Percentiles rank a stretch among this genome's conserved stretches.
These are phyloP conservation scores for Megacollybia marginata DNA, from an alignment of 768 basidiomycete species.

Conservation along the genomic window DNA sequence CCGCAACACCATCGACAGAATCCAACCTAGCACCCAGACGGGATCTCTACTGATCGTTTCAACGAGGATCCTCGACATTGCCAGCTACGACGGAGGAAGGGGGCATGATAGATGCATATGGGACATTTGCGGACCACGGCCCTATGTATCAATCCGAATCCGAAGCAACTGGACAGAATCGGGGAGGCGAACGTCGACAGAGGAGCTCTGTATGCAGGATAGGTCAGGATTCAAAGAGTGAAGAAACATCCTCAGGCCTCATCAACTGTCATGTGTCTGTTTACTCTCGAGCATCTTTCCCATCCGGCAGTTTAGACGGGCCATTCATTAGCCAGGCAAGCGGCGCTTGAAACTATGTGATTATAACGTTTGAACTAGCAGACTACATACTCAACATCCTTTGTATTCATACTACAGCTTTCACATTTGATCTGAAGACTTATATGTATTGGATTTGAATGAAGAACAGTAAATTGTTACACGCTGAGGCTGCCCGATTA, in stretches of 20 bases:
- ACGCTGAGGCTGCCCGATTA: too few species aligned
- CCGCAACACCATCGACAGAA: constrained; percentile 30
- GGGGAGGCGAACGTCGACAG: constrained; percentile 61
- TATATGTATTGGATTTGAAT: too few species aligned
- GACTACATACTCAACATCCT: too few species aligned
- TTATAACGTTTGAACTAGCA: too few species aligned
- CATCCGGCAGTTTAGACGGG: too few species aligned
- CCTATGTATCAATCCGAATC: constrained; percentile 75
- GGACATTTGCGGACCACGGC: constrained; percentile 30
- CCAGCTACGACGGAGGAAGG: constrained; percentile 42
- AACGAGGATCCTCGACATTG: constrained; percentile 44
- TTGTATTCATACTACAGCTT: too few species aligned
- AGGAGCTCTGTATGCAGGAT: constrained; percentile 54
- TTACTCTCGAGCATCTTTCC: too few species aligned
- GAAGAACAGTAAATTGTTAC: too few species aligned
- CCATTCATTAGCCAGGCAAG: too few species aligned
- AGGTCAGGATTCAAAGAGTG: background rate
- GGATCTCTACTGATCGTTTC: constrained; percentile 92
- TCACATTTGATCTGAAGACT: too few species aligned
- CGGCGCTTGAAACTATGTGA: too few species aligned
- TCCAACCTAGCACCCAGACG: constrained; percentile 68
- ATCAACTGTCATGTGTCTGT: too few species aligned
- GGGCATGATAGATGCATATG: constrained; percentile 77
- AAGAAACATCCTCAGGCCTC: constrained; percentile 7
- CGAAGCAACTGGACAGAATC: constrained; percentile 54